Base-by-base conservation (phyloP, 163 green algal species). In the Coccomyxa subellipsoidea region DNA sequence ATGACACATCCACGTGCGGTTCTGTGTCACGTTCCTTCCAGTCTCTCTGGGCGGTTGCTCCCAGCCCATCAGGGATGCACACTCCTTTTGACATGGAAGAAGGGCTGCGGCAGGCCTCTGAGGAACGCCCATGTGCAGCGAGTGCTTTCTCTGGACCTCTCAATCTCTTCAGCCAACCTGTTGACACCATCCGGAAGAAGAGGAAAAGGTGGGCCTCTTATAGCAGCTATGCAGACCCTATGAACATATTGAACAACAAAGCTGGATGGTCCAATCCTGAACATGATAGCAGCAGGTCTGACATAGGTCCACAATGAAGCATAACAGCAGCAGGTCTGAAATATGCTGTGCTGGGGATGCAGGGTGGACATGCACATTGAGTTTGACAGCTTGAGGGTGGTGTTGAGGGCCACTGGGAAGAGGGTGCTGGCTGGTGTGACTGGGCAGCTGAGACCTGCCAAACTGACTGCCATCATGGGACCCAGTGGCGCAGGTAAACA, bases 391-490 rank as follows among this genome's bases (percentile, higher is more conserved):
- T 54, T 91, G 76, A 79, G 85, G 27, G 77, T 91, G 79, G 53
- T 69, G 35, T 77, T 92, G 66, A 75, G 81, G n/a, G 75, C 76
- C 3, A 86, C 83, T 35, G 86, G 88, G 9, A 85, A 29, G 69
- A 73, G 38, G 29, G 80, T 92, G 78, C 79, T 93, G 78, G 38
- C 38, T 40, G 84, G 87, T 35, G 87, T 92, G 29, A 85, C 79
- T n/a, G 85, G 88, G n/a, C 39, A 78, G 37, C 88, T 97, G 66
- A 29, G 80, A 18, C 84, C 80, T 15, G 66, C 83, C 10, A 82
- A 82, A 0, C 76, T 90, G 18, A 93, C 87, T 39, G 88, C 87
- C 73, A 92, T 95, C 83, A 90, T 95, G 84, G 91, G 91, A 0
- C 88, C 91, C n/a, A 90, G 83, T n/a, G 91, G 91, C 36, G 92